Base-by-base conservation (phyloP, 192 early-diverging fungal species). In the Obelidium mucronatum region DNA sequence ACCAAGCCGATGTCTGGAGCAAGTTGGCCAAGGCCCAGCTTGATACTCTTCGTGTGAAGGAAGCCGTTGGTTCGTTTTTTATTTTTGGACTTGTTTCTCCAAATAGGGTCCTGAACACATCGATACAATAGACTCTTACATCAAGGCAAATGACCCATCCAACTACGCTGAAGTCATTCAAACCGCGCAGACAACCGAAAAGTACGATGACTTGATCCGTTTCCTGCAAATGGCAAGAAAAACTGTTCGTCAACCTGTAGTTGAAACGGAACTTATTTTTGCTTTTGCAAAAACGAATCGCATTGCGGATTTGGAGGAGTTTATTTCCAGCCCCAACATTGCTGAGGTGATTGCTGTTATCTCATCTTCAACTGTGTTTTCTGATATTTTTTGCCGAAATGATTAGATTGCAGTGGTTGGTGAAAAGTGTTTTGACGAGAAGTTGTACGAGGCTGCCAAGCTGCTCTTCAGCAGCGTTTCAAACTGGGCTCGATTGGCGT, bases 171-270 rank as follows among this genome's bases (percentile, higher is more conserved):
- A 98, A 77, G 96, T 99, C 35, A 96, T 96, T 40, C 81, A 84
- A 37, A 88, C 92, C 63, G 92, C 95, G 22, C 81, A 86, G 19
- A 88, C 89, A 13, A 93, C 94, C 26, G 93, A 91, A 76, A 97
- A 98, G 85, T 97, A 90, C 77, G 95, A 97, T 58, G 97, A 98
- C 60, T 82, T 99, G 69, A 92, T 98, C 48, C 91, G 92, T n/a
- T 99, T 91, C 85, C 85, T 99, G 37, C 88, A 94, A 80, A 94
- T 96, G 92, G 97, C 97, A n/a, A 93, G 95, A 77, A 96, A 93
- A 83, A 92, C 93, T 78, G 88, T 96, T 30, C 94, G 98, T 60
- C 97, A 99, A 85, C 94, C 98, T 6, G 82, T 89, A n/a, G 90
- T 98, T 39, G 98, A 99, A 80, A 97, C 90, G 48, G 97, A 99